Evolutionary conservation across 1,139 yeast species (phyloP).

Genomic region (Nakaseomyces sp.): DNA sequence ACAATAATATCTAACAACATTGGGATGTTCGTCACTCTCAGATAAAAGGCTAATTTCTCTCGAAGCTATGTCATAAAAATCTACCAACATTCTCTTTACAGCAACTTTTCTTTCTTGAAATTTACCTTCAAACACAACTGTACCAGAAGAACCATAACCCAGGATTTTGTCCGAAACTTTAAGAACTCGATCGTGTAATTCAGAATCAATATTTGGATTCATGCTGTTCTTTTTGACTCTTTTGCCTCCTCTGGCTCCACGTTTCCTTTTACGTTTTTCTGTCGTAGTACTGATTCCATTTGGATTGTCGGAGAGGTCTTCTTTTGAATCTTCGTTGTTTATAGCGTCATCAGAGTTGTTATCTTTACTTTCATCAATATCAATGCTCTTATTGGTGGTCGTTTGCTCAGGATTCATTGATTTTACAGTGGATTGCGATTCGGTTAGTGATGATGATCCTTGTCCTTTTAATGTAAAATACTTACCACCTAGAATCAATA

Average conservation of each 20-base stretch:
- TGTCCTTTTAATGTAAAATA: background rate
- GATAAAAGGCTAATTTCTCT: constrained; percentile 83
- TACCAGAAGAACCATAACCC: constrained; percentile 96
- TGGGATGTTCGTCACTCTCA: constrained; percentile 95
- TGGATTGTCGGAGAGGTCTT: background rate
- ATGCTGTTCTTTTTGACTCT: constrained; percentile 29
- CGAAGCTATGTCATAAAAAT: constrained; percentile 91
- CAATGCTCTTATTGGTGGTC: background rate
- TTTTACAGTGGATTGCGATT: background rate
- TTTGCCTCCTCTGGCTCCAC: constrained; percentile 84
- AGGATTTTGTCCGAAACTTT: constrained; percentile 62
- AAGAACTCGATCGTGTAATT: constrained; percentile 38
- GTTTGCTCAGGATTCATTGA: background rate
- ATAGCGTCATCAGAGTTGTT: background rate
- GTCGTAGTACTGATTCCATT: background rate
- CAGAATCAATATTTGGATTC: constrained; percentile 18
- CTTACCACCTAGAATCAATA: background rate
- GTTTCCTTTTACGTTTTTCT: constrained; percentile 49
- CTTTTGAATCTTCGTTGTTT: background rate
- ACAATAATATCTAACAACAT: constrained; percentile 86
- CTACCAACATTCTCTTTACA: constrained; percentile 84
- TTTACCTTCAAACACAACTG: constrained; percentile 82
- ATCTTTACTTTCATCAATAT: background rate
- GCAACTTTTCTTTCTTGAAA: constrained; percentile 94
- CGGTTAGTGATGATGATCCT: background rate